Conservation (phyloP, 306 rosid species). For the Medicago lupulina region DNA sequence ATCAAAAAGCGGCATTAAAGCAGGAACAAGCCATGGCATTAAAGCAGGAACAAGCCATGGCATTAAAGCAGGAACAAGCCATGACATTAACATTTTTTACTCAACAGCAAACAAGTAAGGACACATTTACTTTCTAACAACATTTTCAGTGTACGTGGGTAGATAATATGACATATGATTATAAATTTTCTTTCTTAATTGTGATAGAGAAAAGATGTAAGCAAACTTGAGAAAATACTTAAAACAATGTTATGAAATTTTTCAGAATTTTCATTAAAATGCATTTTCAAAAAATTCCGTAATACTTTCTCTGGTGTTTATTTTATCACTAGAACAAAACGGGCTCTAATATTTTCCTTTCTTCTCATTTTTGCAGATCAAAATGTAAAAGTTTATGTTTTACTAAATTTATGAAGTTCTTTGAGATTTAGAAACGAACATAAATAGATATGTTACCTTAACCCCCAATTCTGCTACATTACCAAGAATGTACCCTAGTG, state of each 20-base stretch:
- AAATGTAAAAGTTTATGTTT: neutral
- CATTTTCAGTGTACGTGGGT: neutral
- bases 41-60: no score
- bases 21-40: neutral
- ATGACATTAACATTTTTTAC: slow-evolving; percentile 2
- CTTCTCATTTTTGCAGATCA: slow-evolving; percentile 17
- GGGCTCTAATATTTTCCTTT: neutral
- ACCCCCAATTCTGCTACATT: slow-evolving; percentile 67
- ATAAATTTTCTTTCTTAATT: no score
- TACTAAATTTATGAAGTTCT: neutral
- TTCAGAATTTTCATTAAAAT: neutral
- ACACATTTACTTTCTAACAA: neutral
- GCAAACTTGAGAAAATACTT: neutral
- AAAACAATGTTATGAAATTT: neutral
- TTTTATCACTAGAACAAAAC: neutral
- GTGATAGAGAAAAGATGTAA: neutral
- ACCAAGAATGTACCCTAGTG: slow-evolving; percentile 76
- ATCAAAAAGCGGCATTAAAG: neutral
- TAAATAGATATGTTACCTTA: slow-evolving; percentile 47
- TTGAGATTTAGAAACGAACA: neutral
- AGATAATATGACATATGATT: neutral
- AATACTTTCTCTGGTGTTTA: neutral
- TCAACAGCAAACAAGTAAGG: slow-evolving; percentile 15
- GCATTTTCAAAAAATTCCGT: no score
- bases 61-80: slow-evolving; percentile 1